A percentile compares a stretch with the other conserved stretches of the same genome.
phyloP scores from a whole-genome alignment of 768 basidiomycete genomes.

The Tricholomella constricta region DNA sequence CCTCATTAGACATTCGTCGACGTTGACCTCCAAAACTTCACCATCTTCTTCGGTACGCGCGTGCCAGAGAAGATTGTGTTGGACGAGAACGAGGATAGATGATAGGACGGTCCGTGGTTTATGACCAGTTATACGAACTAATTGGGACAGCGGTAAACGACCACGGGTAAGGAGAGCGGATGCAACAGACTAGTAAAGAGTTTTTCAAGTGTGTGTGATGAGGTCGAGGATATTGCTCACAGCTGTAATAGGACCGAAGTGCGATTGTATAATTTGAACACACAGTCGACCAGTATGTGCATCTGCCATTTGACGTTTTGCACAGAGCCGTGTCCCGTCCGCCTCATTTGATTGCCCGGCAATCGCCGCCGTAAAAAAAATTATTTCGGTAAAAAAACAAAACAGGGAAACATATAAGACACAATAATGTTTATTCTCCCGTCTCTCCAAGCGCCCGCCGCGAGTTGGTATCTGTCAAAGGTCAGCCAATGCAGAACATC shows the following conservation, averaged over 20 bases:
- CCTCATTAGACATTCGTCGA: conserved; percentile 80
- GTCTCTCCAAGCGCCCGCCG: background rate
- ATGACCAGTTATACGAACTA: conserved; percentile 69
- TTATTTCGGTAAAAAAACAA: no score
- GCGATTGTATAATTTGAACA: conserved; percentile 54
- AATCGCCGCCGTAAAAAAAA: no score
- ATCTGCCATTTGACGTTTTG: conserved; percentile 48
- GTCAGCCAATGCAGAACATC: background rate
- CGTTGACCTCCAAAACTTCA: conserved; percentile 80
- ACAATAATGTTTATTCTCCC: background rate
- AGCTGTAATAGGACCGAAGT: conserved; percentile 62
- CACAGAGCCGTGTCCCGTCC: background rate
- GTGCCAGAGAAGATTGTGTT: conserved; percentile 93
- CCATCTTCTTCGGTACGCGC: conserved; percentile 69
- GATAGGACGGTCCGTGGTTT: conserved; percentile 70
- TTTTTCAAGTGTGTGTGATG: background rate
- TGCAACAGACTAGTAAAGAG: conserved; percentile 64
- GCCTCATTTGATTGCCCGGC: background rate
- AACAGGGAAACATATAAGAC: background rate
- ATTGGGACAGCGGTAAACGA: conserved; percentile 69
- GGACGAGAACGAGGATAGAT: conserved; percentile 75
- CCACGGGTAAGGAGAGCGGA: conserved; percentile 77
- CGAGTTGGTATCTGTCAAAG: background rate
- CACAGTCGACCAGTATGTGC: conserved; percentile 57
- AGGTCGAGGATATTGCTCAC: conserved; percentile 40